These are phyloP conservation scores for Candolleomyces aberdarensis DNA, from an alignment of 768 basidiomycete species.

Conservation along the genomic window DNA sequence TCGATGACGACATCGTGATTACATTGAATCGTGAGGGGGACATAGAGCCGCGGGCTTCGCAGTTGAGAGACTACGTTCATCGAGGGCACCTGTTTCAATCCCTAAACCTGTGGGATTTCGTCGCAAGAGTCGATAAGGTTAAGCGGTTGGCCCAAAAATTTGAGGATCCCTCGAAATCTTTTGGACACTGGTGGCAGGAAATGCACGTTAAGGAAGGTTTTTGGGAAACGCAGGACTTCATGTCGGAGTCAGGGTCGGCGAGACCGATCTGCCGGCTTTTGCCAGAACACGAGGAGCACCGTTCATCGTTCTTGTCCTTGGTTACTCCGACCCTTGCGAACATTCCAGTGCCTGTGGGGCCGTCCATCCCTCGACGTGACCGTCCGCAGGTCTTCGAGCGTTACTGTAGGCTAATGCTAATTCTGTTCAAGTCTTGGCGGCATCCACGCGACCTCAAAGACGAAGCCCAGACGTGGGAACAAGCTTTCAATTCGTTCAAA, in stretches of 20 bases:
- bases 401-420: neutral
- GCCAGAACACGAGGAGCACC: neutral
- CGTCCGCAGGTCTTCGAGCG: neutral
- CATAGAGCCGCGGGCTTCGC: neutral
- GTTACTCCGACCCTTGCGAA: neutral
- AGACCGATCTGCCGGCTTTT: neutral
- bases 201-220: too few relatives aligned
- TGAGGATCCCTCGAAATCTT: too few relatives aligned
- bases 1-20: neutral
- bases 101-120: neutral
- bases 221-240: too few relatives aligned
- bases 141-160: neutral
- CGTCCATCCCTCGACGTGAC: neutral
- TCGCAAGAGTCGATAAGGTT: neutral
- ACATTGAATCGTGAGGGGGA: neutral
- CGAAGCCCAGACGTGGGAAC: neutral
- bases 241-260: too few relatives aligned
- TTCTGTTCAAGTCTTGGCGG: neutral
- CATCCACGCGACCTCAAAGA: neutral
- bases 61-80: neutral
- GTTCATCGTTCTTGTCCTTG: neutral
- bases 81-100: neutral
- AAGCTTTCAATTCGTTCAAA: neutral
- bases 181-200: too few relatives aligned
- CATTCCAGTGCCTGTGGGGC: neutral